phyloP scores from a whole-genome alignment of 2,329 filamentous ascomycete species.

The Onygena corvina region DNA sequence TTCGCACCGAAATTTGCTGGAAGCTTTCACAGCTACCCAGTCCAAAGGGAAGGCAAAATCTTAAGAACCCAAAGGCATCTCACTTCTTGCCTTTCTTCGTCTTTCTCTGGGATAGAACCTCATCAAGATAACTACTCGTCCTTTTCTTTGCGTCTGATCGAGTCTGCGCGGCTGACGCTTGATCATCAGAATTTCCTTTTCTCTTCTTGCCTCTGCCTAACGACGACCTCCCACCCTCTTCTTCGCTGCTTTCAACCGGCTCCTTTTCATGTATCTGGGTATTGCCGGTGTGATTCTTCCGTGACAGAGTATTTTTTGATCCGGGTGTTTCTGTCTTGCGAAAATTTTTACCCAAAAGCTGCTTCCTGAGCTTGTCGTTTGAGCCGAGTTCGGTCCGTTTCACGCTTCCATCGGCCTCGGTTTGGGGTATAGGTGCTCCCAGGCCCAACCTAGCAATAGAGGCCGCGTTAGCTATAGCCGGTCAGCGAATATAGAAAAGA shows the following conservation, averaged over 20 bases:
- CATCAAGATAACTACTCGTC: constrained; percentile 40
- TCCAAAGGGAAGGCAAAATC: background rate
- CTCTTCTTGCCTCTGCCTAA: constrained; percentile 24
- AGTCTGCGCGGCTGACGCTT: constrained; percentile 12
- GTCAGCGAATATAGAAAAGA: background rate
- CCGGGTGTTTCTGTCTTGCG: constrained; percentile 18
- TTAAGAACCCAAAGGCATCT: background rate
- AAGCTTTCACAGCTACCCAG: background rate
- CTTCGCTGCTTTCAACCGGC: constrained; percentile 35
- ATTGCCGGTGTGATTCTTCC: background rate
- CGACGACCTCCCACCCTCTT: constrained; percentile 34
- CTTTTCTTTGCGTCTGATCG: background rate
- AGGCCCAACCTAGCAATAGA: constrained; percentile 33
- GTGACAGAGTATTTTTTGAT: background rate
- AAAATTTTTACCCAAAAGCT: constrained; percentile 35
- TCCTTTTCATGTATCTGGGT: background rate
- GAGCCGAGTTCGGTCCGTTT: constrained; percentile 31
- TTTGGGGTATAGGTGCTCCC: constrained; percentile 36
- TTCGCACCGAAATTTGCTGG: constrained; percentile 1
- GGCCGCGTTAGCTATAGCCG: background rate
- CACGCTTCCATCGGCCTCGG: constrained; percentile 30
- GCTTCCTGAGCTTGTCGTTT: constrained; percentile 36
- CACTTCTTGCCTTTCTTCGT: constrained; percentile 37
- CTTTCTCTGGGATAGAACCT: constrained; percentile 36
- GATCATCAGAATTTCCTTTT: constrained; percentile 14